Base-by-base conservation (phyloP, 257 asterid species). In the Solanum neorickii region DNA sequence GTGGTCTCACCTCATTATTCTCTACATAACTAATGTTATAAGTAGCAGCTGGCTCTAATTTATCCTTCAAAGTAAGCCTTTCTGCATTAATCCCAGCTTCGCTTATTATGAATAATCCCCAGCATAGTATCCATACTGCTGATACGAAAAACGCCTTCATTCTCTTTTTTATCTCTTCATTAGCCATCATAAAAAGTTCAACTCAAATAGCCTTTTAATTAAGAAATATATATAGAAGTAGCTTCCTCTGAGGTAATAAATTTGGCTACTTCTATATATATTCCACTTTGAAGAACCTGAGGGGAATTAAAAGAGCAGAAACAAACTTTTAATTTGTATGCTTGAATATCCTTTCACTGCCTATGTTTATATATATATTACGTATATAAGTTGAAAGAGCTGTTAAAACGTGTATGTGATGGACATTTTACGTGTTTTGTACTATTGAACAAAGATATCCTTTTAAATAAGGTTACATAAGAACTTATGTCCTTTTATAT, bases 31-130 rank as follows among this genome's bases (percentile, higher is more conserved):
- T 74, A 39, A 90, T 41, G 83, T 65, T 65, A 65, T 85, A 70
- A 31, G 83, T 82, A 66, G 18, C 35, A 14, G 41, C 11, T 20
- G 89, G 85, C 74, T 88, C 89, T 70, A 31, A 15, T 15, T 60
- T 73, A 29, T 27, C 27, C 74, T 83, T 86, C 59, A 90, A 31
- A 65, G 33, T 65, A 25, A 87, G 89, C 76, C 89, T 88, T 31
- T 90, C 91, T 20, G 92, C 89, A 44, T 39, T 72, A 68, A 68
- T 86, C 20, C 90, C 89, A 9, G 72, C 41, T 25, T 41, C 87
- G 21, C 70, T 88, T 14, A 70, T 44, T 12, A 83, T 73, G 21
- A 90, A 70, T 76, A 90, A 41, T 74, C 70, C 86, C 86, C 90
- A 88, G 87, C 88, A 90, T 6, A 85, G 52, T 21, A 84, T 70